Evolutionary conservation across 116 monocot genomes (phyloP).

Genomic region (Dioscorea cayenensis): DNA sequence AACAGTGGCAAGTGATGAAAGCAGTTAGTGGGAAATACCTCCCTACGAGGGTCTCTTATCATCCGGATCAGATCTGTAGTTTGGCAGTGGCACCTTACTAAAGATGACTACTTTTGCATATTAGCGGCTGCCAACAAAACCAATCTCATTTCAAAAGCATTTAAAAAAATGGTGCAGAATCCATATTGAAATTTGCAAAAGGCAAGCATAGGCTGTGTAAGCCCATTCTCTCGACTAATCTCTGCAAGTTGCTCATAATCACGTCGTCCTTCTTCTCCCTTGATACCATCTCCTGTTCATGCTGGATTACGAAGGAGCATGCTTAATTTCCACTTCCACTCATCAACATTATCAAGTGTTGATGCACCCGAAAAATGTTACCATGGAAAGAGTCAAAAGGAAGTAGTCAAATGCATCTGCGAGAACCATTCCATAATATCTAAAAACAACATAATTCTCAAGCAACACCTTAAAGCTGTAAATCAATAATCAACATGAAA

Average conservation of each 20-base stretch:
- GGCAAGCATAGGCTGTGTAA: constrained; percentile 45
- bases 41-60: constrained; percentile 92
- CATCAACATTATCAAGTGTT: constrained; percentile 85
- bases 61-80: constrained; percentile 94
- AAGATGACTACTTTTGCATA: constrained; percentile 90
- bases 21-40: constrained; percentile 42
- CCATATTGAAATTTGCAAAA: neutral
- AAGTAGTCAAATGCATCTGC: neutral
- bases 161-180: neutral
- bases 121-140: constrained; percentile 55
- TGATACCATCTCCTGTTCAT: constrained; percentile 80
- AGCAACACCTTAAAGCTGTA: too few relatives aligned
- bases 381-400: neutral
- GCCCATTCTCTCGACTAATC: constrained; percentile 84
- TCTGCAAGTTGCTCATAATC: constrained; percentile 91
- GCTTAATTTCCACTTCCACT: constrained; percentile 94
- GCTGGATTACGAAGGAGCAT: constrained; percentile 69
- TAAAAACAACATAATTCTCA: too few relatives aligned
- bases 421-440: too few relatives aligned
- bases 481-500: too few relatives aligned
- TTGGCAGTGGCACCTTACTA: constrained; percentile 89
- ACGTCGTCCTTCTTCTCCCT: constrained; percentile 92
- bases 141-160: constrained; percentile 1
- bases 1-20: neutral
- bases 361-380: constrained; percentile 34